A percentile compares a stretch with the other conserved stretches of the same genome.
These are phyloP conservation scores for Malassezia japonica DNA, from an alignment of 1,284 basidiomycete species.

Conservation along the genomic window DNA sequence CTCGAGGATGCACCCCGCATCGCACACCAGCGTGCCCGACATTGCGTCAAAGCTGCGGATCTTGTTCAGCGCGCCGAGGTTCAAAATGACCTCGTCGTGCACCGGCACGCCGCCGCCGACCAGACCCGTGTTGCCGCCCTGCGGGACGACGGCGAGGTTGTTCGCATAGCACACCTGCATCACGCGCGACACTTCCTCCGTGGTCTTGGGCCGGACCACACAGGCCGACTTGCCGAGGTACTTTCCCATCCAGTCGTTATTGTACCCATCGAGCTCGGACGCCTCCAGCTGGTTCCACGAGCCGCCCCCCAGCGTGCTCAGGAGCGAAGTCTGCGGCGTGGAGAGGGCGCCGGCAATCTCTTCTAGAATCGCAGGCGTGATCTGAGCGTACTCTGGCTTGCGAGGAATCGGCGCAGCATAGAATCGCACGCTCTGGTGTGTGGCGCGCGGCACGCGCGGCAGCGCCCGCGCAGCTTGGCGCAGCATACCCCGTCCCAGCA, in stretches of 20 bases:
- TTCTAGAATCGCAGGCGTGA: slow-evolving; percentile 51
- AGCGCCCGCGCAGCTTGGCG: too few relatives aligned
- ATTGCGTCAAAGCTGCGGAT: slow-evolving; percentile 79
- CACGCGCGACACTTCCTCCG: slow-evolving; percentile 76
- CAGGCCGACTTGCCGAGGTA: slow-evolving; percentile 74
- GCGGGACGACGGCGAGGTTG: slow-evolving; percentile 66
- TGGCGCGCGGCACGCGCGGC: too few relatives aligned
- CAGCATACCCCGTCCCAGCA: too few relatives aligned
- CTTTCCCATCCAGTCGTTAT: slow-evolving; percentile 96
- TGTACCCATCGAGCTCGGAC: slow-evolving; percentile 67
- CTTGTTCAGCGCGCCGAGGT: slow-evolving; percentile 68
- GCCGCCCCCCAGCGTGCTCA: slow-evolving; percentile 51
- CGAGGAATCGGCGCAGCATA: neutral
- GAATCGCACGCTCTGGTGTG: too few relatives aligned
- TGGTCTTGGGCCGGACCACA: slow-evolving; percentile 78
- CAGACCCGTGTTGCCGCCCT: slow-evolving; percentile 95
- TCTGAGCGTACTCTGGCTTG: slow-evolving; percentile 48
- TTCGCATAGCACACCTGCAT: slow-evolving; percentile 40
- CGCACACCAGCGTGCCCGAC: slow-evolving; percentile 55
- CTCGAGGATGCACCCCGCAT: slow-evolving; percentile 93
- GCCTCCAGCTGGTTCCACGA: slow-evolving; percentile 48
- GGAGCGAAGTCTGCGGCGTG: slow-evolving; percentile 49
- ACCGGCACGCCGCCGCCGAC: slow-evolving; percentile 91
- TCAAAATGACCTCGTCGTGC: slow-evolving; percentile 78
- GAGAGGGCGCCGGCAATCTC: slow-evolving; percentile 52